phyloP scores from a whole-genome alignment of 148 eudicot genomes.

The Rhododendron griersonianum region DNA sequence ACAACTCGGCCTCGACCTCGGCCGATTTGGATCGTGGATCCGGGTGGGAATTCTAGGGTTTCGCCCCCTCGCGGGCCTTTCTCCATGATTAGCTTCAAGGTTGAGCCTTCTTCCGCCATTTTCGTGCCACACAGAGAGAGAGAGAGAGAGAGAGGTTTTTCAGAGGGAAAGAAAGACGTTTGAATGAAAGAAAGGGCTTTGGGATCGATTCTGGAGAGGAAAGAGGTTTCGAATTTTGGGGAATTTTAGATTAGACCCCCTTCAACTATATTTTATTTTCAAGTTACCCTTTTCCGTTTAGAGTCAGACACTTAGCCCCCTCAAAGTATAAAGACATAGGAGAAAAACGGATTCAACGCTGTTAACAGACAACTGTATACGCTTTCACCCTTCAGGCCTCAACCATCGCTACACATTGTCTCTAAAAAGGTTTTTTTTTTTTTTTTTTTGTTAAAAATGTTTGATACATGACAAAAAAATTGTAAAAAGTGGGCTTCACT shows the following conservation, averaged over 20 bases:
- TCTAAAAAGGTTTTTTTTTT: too few relatives aligned
- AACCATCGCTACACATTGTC: too few relatives aligned
- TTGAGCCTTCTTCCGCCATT: conserved; percentile 31
- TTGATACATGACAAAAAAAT: too few relatives aligned
- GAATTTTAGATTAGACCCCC: too few relatives aligned
- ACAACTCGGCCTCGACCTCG: conserved; percentile 27
- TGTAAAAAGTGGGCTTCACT: too few relatives aligned
- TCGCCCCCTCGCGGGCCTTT: conserved; percentile 76
- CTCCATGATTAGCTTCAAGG: conserved; percentile 46
- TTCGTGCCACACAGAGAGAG: not conserved
- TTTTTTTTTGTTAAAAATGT: too few relatives aligned
- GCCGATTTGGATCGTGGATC: conserved; percentile 44
- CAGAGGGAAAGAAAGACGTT: not conserved
- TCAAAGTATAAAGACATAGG: too few relatives aligned
- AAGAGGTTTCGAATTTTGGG: not conserved
- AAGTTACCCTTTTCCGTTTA: not conserved
- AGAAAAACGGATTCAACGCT: too few relatives aligned
- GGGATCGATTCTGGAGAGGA: not conserved
- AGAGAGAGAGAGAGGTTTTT: not conserved
- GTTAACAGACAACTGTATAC: too few relatives aligned
- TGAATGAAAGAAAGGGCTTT: not conserved
- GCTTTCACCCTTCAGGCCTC: too few relatives aligned
- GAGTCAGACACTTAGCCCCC: not conserved
- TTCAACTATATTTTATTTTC: too few relatives aligned
- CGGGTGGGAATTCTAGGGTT: conserved; percentile 38